Evolutionary conservation across 306 rosid genomes (phyloP).

Genomic region (Castanea crenata): DNA sequence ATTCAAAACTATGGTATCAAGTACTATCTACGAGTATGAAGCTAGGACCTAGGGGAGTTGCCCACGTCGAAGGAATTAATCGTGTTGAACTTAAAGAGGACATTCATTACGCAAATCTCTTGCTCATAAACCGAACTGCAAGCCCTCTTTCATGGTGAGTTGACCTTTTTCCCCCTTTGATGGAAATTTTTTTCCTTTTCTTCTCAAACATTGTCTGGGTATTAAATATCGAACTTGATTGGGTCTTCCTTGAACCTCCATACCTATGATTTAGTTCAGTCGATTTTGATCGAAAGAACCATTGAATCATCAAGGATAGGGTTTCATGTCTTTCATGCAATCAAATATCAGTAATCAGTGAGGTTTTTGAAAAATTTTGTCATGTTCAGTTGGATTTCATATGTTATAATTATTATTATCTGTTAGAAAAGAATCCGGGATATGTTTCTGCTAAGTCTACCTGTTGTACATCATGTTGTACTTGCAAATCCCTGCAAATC

Average conservation of each 20-base stretch:
- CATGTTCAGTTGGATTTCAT: background rate
- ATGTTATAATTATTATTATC: background rate
- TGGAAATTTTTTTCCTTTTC: background rate
- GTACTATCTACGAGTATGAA: slow-evolving; percentile 74
- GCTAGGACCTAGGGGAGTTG: slow-evolving; percentile 73
- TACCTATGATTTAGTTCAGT: background rate
- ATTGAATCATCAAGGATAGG: slow-evolving; percentile 6
- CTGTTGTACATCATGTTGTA: background rate
- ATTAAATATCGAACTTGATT: background rate
- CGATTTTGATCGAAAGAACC: slow-evolving; percentile 7
- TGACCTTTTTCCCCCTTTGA: background rate
- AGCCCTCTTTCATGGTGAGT: slow-evolving; percentile 85
- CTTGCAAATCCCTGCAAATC: background rate
- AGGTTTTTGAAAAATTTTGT: background rate
- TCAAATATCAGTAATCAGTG: slow-evolving; percentile 2
- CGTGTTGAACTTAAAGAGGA: slow-evolving; percentile 63
- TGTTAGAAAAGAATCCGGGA: background rate
- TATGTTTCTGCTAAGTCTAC: background rate
- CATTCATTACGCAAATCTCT: slow-evolving; percentile 55
- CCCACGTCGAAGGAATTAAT: slow-evolving; percentile 57
- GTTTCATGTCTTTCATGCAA: background rate
- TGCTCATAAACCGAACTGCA: slow-evolving; percentile 90
- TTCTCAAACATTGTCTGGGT: background rate
- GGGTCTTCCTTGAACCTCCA: background rate
- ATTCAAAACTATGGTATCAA: slow-evolving; percentile 79